Evolutionary conservation across 2,329 filamentous ascomycete species (phyloP).

Genomic region (Ascochyta lentis): DNA sequence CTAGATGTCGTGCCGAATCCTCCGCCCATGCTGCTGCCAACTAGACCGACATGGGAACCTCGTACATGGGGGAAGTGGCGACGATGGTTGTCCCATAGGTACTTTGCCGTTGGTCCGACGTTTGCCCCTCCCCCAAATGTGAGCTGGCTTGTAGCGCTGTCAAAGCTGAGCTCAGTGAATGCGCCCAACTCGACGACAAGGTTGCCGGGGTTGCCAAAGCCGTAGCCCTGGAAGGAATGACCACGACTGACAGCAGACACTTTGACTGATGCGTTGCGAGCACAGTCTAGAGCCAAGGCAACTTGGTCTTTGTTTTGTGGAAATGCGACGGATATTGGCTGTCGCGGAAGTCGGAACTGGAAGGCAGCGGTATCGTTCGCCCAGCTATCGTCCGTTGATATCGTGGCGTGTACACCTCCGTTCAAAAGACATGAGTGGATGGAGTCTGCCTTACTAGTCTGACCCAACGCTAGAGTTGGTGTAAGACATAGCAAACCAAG

Average conservation of each 20-base stretch:
- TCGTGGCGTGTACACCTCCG: slow-evolving; percentile 7
- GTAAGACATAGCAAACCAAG: slow-evolving; percentile 6
- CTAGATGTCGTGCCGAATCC: slow-evolving; percentile 20
- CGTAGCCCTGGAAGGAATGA: slow-evolving; percentile 23
- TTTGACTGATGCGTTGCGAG: slow-evolving; percentile 20
- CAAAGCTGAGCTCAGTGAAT: slow-evolving; percentile 20
- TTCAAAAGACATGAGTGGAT: slow-evolving; percentile 12
- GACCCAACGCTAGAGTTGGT: slow-evolving; percentile 6
- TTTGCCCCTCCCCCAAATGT: slow-evolving; percentile 20
- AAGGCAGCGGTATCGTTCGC: slow-evolving; percentile 19
- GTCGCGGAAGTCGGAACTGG: slow-evolving; percentile 16
- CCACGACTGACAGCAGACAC: slow-evolving; percentile 16
- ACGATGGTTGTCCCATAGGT: slow-evolving; percentile 11
- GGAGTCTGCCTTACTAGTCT: slow-evolving; percentile 7
- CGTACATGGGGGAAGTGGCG: slow-evolving; percentile 21
- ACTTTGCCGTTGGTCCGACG: slow-evolving; percentile 18
- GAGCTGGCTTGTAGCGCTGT: slow-evolving; percentile 17
- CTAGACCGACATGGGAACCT: slow-evolving; percentile 18
- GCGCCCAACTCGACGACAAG: slow-evolving; percentile 18
- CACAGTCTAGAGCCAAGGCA: slow-evolving; percentile 16
- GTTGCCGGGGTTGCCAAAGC: slow-evolving; percentile 18
- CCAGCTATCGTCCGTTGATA: slow-evolving; percentile 18
- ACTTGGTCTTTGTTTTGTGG: slow-evolving; percentile 14
- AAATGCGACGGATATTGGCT: slow-evolving; percentile 18
- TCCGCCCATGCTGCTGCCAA: slow-evolving; percentile 15